These are phyloP conservation scores for Fonsecaea nubica DNA, from an alignment of 2,329 filamentous ascomycete species.

Conservation along the genomic window DNA sequence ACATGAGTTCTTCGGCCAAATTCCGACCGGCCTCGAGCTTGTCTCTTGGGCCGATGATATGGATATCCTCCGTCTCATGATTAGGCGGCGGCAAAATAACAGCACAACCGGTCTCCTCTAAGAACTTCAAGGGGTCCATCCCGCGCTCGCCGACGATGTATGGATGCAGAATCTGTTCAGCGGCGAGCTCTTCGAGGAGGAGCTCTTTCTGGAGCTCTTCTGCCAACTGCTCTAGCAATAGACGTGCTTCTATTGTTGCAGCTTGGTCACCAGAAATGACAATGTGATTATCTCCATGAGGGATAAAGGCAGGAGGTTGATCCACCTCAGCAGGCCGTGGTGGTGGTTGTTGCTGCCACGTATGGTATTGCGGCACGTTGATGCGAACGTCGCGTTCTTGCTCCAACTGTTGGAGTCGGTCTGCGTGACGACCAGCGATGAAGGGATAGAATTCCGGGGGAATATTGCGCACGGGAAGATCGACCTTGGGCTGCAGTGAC, in stretches of 20 bases:
- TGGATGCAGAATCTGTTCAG: conserved; percentile 87
- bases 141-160: conserved; percentile 91
- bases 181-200: conserved; percentile 76
- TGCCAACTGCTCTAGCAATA: conserved; percentile 79
- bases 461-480: conserved; percentile 79
- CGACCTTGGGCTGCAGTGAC: conserved; percentile 82
- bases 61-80: conserved; percentile 81
- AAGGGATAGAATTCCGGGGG: conserved; percentile 96
- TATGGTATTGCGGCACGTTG: conserved; percentile 81
- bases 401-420: conserved; percentile 71
- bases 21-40: conserved; percentile 77
- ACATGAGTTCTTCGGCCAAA: conserved; percentile 85
- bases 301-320: conserved; percentile 71
- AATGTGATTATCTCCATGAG: conserved; percentile 78
- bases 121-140: conserved; percentile 81
- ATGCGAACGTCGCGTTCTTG: conserved; percentile 77
- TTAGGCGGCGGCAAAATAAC: conserved; percentile 79
- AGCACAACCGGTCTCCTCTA: conserved; percentile 86
- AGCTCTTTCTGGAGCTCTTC: conserved; percentile 77
- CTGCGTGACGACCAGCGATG: conserved; percentile 80
- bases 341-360: conserved; percentile 71
- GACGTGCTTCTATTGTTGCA: conserved; percentile 79
- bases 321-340: conserved; percentile 68
- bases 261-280: conserved; percentile 83
- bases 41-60: conserved; percentile 79